Evolutionary conservation across 2,329 filamentous ascomycete genomes (phyloP).

Genomic region (Pseudogymnoascus sp.): DNA sequence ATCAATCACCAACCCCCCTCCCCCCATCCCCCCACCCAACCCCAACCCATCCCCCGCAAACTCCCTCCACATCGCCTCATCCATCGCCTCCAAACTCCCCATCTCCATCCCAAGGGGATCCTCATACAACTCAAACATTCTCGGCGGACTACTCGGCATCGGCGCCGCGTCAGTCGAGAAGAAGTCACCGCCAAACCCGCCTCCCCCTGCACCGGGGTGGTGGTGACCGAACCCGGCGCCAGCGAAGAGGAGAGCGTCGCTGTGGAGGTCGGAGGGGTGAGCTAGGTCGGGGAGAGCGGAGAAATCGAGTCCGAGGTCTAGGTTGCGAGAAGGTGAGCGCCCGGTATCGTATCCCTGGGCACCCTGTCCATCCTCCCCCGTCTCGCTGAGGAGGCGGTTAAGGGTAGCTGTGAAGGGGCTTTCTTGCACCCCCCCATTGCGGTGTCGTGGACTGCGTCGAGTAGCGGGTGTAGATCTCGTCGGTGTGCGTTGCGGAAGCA

Average conservation of each 20-base stretch:
- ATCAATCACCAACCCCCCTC: slow-evolving; percentile 10
- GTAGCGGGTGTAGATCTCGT: slow-evolving; percentile 18
- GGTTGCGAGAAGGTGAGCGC: slow-evolving; percentile 19
- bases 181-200: slow-evolving; percentile 24
- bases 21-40: slow-evolving; percentile 11
- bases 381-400: slow-evolving; percentile 26
- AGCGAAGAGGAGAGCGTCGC: slow-evolving; percentile 19
- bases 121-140: slow-evolving; percentile 28
- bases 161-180: slow-evolving; percentile 33
- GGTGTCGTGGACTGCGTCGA: slow-evolving; percentile 23
- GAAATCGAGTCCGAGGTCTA: slow-evolving; percentile 25
- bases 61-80: slow-evolving; percentile 20
- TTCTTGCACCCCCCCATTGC: slow-evolving; percentile 21
- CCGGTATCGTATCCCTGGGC: slow-evolving; percentile 10
- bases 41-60: slow-evolving; percentile 10
- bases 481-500: slow-evolving; percentile 22
- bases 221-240: slow-evolving; percentile 14
- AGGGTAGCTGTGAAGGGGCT: slow-evolving; percentile 29
- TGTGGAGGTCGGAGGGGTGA: slow-evolving; percentile 13
- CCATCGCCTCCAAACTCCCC: slow-evolving; percentile 14
- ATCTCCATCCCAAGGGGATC: slow-evolving; percentile 19
- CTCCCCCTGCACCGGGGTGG: slow-evolving; percentile 18
- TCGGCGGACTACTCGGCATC: slow-evolving; percentile 38
- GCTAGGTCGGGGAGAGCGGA: slow-evolving; percentile 26
- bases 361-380: slow-evolving; percentile 16